phyloP scores from a whole-genome alignment of 495 filamentous ascomycete genomes.

The Emericellopsis terricola region DNA sequence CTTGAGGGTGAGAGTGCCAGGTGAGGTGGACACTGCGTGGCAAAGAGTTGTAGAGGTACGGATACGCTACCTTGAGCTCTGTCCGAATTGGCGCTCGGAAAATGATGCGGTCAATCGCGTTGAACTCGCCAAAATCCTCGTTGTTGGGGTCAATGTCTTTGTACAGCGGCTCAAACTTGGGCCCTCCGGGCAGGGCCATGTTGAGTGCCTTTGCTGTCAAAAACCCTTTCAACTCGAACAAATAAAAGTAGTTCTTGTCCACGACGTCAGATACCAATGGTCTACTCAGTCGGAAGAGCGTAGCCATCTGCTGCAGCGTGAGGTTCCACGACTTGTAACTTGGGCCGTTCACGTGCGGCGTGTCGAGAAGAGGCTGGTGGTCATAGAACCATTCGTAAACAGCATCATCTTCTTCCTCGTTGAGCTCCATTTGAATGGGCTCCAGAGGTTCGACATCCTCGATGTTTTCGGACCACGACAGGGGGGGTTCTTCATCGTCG shows the following conservation, averaged over 20 bases:
- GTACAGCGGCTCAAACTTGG: slow-evolving; percentile 93
- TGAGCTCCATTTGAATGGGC: slow-evolving; percentile 97
- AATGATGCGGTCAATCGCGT: slow-evolving; percentile 98
- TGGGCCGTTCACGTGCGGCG: slow-evolving; percentile 85
- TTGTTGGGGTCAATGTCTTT: slow-evolving; percentile 99
- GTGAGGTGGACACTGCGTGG: slow-evolving; percentile 85
- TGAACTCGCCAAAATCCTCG: slow-evolving; percentile 99
- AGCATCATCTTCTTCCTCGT: slow-evolving; percentile 82
- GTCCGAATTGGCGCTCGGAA: slow-evolving; percentile 92
- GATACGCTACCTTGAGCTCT: slow-evolving; percentile 88
- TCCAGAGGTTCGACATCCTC: slow-evolving; percentile 96
- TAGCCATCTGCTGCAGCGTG: slow-evolving; percentile 88
- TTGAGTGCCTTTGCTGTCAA: slow-evolving; percentile 95
- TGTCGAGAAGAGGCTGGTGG: slow-evolving; percentile 78
- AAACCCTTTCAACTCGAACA: slow-evolving; percentile 93
- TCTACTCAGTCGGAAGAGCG: slow-evolving; percentile 77
- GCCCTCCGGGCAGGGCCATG: slow-evolving; percentile 90
- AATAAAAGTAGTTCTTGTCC: slow-evolving; percentile 94
- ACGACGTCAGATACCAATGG: slow-evolving; percentile 84
- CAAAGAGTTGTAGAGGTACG: slow-evolving; percentile 89
- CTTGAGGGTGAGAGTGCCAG: slow-evolving; percentile 87
- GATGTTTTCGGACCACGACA: slow-evolving; percentile 97
- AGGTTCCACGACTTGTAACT: slow-evolving; percentile 97
- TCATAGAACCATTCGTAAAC: slow-evolving; percentile 98
- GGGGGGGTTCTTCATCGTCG: slow-evolving; percentile 93